Evolutionary conservation across 441 rosid species (phyloP).

Genomic region (Corymbia citriodora): DNA sequence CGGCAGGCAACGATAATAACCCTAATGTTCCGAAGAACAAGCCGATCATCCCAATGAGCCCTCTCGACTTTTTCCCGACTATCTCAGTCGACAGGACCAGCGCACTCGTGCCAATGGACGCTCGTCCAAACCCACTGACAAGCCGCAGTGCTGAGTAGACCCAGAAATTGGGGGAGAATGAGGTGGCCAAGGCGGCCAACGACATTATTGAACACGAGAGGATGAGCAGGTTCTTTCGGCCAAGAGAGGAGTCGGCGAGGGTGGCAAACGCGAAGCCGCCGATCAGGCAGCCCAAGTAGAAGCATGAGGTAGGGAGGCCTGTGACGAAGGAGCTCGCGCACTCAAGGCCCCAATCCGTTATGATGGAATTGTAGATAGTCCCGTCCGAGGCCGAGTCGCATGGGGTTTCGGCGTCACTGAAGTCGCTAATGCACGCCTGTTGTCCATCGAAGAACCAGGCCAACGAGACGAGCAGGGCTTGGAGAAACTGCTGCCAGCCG

Average conservation of each 20-base stretch:
- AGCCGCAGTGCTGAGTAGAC: slow-evolving; percentile 16
- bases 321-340: slow-evolving; percentile 11
- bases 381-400: slow-evolving; percentile 13
- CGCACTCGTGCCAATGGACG: slow-evolving; percentile 9
- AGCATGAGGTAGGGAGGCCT: slow-evolving; percentile 16
- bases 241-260: slow-evolving; percentile 15
- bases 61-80: slow-evolving; percentile 10
- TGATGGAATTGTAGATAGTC: neutral
- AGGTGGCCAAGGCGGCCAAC: neutral
- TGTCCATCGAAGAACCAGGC: slow-evolving; percentile 24
- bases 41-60: slow-evolving; percentile 5
- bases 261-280: slow-evolving; percentile 12
- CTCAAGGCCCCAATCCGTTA: slow-evolving; percentile 26
- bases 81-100: slow-evolving; percentile 14
- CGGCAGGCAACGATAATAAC: slow-evolving; percentile 10
- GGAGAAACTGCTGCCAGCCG: slow-evolving; percentile 7
- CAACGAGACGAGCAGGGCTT: slow-evolving; percentile 20
- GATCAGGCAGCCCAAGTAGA: slow-evolving; percentile 18
- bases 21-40: slow-evolving; percentile 13
- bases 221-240: slow-evolving; percentile 15
- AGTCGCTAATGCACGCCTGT: slow-evolving; percentile 24
- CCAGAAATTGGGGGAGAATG: slow-evolving; percentile 14
- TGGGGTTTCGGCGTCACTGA: slow-evolving; percentile 8
- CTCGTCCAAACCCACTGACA: slow-evolving; percentile 11
- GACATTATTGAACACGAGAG: slow-evolving; percentile 16